Evolutionary conservation across 1,284 basidiomycete species (phyloP).

Genomic region (Cerioporus squamosus): DNA sequence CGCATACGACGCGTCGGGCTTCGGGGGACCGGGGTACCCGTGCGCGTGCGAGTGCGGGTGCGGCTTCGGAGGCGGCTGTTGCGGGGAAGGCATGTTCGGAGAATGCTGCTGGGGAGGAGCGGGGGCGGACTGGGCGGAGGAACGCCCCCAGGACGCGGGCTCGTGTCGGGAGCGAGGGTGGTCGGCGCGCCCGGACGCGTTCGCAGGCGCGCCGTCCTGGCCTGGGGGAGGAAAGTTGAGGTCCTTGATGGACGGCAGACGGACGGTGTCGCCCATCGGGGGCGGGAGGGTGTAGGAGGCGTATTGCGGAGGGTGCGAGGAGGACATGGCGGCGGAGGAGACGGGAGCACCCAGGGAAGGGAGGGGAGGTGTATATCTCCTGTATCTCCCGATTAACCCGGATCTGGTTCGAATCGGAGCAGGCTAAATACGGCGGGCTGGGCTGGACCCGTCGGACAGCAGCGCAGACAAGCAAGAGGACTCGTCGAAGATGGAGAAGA

Average conservation of each 20-base stretch:
- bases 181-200: constrained; percentile 20
- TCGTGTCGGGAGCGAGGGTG: constrained; percentile 30
- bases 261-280: constrained; percentile 45
- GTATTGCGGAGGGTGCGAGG: constrained; percentile 36
- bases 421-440: constrained; percentile 14
- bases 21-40: constrained; percentile 11
- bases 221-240: constrained; percentile 55
- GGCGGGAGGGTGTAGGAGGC: constrained; percentile 39
- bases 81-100: constrained; percentile 22
- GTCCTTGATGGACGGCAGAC: constrained; percentile 69
- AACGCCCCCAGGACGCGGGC: constrained; percentile 26
- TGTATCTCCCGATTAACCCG: constrained; percentile 36
- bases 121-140: constrained; percentile 11
- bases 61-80: constrained; percentile 25
- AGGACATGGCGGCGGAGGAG: constrained; percentile 35
- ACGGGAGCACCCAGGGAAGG: constrained; percentile 17
- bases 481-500: neutral
- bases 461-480: neutral
- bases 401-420: constrained; percentile 28
- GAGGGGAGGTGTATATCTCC: constrained; percentile 25
- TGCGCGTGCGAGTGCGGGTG: constrained; percentile 22
- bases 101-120: constrained; percentile 25
- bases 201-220: constrained; percentile 33
- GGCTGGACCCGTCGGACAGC: neutral
- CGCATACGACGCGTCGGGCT: constrained; percentile 25